Percentiles rank a stretch among this genome's conserved stretches.
phyloP scores from a whole-genome alignment of 2,329 filamentous ascomycete species.

The Ophiognomonia clavigignenti-juglandacearum region DNA sequence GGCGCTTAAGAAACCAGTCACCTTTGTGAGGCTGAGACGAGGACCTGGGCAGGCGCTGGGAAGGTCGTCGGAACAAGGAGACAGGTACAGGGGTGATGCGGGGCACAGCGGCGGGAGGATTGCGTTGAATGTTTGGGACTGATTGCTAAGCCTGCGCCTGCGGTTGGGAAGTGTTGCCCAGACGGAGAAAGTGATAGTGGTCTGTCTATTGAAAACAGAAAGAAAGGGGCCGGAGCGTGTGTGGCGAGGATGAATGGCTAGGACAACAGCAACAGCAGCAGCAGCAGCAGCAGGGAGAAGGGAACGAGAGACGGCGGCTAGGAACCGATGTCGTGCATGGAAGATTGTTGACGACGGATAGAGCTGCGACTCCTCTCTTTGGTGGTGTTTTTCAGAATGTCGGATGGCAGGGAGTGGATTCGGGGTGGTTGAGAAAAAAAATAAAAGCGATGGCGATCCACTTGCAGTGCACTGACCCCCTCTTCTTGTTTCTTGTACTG shows the following conservation, averaged over 20 bases:
- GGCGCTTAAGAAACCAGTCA: constrained; percentile 22
- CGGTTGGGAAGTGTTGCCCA: constrained; percentile 6
- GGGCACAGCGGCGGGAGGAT: constrained; percentile 22
- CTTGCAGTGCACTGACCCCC: constrained; percentile 9
- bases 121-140: constrained; percentile 24
- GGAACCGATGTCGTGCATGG: constrained; percentile 11
- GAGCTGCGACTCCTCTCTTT: not conserved
- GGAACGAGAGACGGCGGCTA: constrained; percentile 5
- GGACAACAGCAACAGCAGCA: too few species aligned
- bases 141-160: constrained; percentile 19
- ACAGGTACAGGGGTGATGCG: constrained; percentile 25
- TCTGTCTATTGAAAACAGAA: constrained; percentile 3
- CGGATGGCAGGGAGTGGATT: constrained; percentile 15
- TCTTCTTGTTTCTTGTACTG: constrained; percentile 1
- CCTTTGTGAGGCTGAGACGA: constrained; percentile 26
- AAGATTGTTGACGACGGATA: constrained; percentile 4
- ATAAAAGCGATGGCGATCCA: constrained; percentile 15
- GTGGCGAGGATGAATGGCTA: too few species aligned
- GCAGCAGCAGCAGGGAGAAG: constrained; percentile 2
- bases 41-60: not conserved
- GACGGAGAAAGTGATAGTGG: constrained; percentile 4
- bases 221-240: constrained; percentile 9
- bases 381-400: constrained; percentile 7
- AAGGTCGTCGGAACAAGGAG: constrained; percentile 16
- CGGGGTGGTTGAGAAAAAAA: constrained; percentile 10